Conservation (phyloP, 2,329 filamentous ascomycete genomes). For the Tolypocladium paradoxum region DNA sequence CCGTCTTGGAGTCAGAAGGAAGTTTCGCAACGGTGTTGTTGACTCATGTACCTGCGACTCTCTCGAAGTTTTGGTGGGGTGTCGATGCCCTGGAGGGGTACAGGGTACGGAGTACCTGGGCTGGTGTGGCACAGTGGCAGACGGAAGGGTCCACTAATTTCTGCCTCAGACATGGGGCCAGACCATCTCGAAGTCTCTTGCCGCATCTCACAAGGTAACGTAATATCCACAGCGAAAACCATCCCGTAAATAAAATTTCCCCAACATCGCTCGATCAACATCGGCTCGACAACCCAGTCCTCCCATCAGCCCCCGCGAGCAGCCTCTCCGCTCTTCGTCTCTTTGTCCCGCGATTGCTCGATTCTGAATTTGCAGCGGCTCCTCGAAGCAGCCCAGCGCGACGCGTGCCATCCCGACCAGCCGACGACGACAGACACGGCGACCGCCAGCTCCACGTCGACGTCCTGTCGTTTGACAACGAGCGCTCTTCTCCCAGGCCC, state of each 20-base stretch:
- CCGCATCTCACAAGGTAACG: slow-evolving; percentile 5
- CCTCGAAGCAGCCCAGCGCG: neutral
- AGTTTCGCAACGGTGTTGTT: neutral
- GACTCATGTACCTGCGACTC: neutral
- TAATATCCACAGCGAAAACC: neutral
- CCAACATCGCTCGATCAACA: slow-evolving; percentile 11
- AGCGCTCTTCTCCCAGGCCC: neutral
- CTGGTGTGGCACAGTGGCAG: neutral
- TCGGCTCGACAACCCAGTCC: slow-evolving; percentile 12
- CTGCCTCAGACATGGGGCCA: neutral
- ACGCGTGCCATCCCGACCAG: neutral
- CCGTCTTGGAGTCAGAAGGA: neutral
- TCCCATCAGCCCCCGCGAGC: slow-evolving; percentile 3
- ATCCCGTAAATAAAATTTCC: slow-evolving; percentile 17
- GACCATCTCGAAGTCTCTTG: neutral
- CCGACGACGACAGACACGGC: slow-evolving; percentile 2
- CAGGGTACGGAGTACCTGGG: neutral
- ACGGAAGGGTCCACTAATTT: neutral
- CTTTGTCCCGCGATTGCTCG: neutral
- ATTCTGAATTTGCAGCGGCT: neutral
- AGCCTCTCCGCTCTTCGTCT: slow-evolving; percentile 2
- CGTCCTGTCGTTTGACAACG: neutral
- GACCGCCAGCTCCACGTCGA: neutral
- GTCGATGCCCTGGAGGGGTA: neutral
- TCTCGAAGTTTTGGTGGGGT: neutral